Conservation (phyloP, 2,329 filamentous ascomycete species). For the Aspergillus piperis region DNA sequence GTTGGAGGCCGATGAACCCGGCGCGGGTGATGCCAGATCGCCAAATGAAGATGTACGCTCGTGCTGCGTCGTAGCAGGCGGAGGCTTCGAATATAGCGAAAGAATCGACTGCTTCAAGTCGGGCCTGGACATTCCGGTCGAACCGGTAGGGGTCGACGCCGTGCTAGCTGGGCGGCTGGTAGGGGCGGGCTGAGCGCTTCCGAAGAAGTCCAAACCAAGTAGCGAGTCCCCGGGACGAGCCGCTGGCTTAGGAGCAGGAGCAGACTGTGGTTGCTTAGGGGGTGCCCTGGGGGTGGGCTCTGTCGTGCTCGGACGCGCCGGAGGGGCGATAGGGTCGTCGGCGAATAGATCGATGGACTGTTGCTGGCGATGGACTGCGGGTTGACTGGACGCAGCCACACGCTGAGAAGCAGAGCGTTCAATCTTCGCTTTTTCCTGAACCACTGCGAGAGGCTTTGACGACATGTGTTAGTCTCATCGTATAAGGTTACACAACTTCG, state of each 20-base stretch:
- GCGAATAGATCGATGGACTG: conserved; percentile 78
- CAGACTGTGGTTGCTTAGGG: conserved; percentile 59
- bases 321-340: conserved; percentile 66
- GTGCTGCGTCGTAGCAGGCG: conserved; percentile 58
- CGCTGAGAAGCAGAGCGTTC: conserved; percentile 61
- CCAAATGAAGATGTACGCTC: conserved; percentile 66
- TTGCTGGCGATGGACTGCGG: conserved; percentile 44
- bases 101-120: conserved; percentile 97
- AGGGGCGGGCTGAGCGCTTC: conserved; percentile 67
- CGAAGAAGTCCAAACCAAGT: conserved; percentile 89
- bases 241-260: conserved; percentile 50
- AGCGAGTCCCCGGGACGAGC: conserved; percentile 79
- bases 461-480: conserved; percentile 18
- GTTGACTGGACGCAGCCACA: conserved; percentile 48
- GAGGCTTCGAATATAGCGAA: conserved; percentile 88
- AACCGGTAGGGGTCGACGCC: conserved; percentile 60
- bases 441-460: conserved; percentile 62
- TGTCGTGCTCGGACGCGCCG: conserved; percentile 69
- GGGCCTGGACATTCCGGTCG: conserved; percentile 71
- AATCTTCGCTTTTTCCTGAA: conserved; percentile 70
- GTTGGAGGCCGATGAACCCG: conserved; percentile 34
- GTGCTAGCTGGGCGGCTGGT: conserved; percentile 78
- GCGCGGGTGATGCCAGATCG: conserved; percentile 61
- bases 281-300: conserved; percentile 66
- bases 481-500: background rate